These are phyloP conservation scores for Fusarium sp. DNA, from an alignment of 2,329 filamentous ascomycete genomes.

Conservation along the genomic window DNA sequence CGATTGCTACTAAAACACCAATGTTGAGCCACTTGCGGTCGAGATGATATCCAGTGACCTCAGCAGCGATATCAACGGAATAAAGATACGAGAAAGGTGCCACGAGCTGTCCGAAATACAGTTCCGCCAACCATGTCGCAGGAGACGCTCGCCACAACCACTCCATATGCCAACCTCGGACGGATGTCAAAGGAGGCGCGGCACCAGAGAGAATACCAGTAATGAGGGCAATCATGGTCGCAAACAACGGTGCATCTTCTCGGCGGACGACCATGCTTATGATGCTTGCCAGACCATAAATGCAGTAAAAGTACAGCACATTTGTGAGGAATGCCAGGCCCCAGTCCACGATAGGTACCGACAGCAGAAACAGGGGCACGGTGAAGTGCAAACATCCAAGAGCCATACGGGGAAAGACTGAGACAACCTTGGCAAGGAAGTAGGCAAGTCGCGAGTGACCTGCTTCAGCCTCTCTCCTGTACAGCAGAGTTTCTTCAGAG, in stretches of 20 bases:
- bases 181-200: slow-evolving; percentile 61
- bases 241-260: slow-evolving; percentile 67
- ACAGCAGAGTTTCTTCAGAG: slow-evolving; percentile 56
- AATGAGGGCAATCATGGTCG: slow-evolving; percentile 65
- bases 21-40: slow-evolving; percentile 59
- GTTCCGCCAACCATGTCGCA: slow-evolving; percentile 66
- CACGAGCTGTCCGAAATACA: slow-evolving; percentile 65
- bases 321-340: slow-evolving; percentile 61
- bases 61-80: slow-evolving; percentile 58
- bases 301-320: slow-evolving; percentile 67
- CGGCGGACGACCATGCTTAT: slow-evolving; percentile 65
- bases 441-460: slow-evolving; percentile 67
- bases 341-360: slow-evolving; percentile 63
- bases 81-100: slow-evolving; percentile 63
- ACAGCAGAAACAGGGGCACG: slow-evolving; percentile 60
- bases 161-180: slow-evolving; percentile 63
- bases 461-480: slow-evolving; percentile 65
- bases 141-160: slow-evolving; percentile 67
- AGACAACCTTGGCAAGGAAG: slow-evolving; percentile 66
- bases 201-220: slow-evolving; percentile 66
- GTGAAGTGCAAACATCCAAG: slow-evolving; percentile 66
- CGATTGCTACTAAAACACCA: slow-evolving; percentile 56
- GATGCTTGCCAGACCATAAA: slow-evolving; percentile 65
- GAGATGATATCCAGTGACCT: slow-evolving; percentile 58
- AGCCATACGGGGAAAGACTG: slow-evolving; percentile 62